Base-by-base conservation (phyloP, 345 rosid genomes). In the Schrenkiella parvula region DNA sequence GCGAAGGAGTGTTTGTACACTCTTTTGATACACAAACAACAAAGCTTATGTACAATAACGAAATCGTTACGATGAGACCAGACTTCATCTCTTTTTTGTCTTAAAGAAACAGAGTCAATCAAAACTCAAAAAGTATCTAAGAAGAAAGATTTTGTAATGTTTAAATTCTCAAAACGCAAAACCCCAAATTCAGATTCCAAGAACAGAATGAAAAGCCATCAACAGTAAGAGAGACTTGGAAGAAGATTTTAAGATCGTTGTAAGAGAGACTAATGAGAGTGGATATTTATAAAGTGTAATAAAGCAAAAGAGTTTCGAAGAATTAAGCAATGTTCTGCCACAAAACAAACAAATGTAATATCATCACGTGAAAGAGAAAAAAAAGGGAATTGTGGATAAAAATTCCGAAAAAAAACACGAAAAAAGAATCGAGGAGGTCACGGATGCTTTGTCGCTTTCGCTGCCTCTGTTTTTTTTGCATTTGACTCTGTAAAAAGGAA, bases 1-100 rank as follows among this genome's bases (percentile, higher is more conserved):
- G 83, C 18, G 91, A 55, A 15, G 88, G 88, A 52, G 4, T 64
- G 80, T 95, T 95, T 8, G 99, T 95, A 76, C 98, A 95, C 83
- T 95, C 99, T 77, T 95, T 95, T 5, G 86, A 71, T 70, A 56
- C 18, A 70, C 25, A 71, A 71, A 35, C 42, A 52, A 76, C 29
- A 79, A 8, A 62, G 62, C 44, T 44, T 79, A 11, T 51, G 63
- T 19, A 19, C n/a, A 63, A 12, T 17, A 64, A 15, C 53, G 31
- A 15, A 59, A 59, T 43, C 32, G 67, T 70, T 32, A 70, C 38
- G 44, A 70, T 31, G 26, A 63, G 11, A 75, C 68, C 12, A 68
- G 34, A 61, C 66, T 48, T 71, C 80, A 55, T 77, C 59, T 18
- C 29, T 61, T 18, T 46, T 31, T 71, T 61, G 67, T 52, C 76